Conservation (phyloP, 2,329 filamentous ascomycete species). For the Ceratocystis papillata region DNA sequence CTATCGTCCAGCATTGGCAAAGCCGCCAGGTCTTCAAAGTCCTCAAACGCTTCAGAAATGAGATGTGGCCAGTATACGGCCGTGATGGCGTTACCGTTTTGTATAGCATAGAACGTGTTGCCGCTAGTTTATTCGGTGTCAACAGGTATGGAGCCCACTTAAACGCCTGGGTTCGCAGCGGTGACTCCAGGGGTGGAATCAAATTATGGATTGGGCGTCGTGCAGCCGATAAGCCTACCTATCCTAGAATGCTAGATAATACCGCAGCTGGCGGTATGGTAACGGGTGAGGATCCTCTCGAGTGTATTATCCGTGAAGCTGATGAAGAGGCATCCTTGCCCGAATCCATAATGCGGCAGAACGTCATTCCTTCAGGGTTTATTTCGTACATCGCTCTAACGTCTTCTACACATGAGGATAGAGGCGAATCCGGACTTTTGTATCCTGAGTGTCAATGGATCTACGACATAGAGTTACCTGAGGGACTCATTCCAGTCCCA, state of each 20-base stretch:
- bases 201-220: constrained; percentile 78
- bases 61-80: constrained; percentile 68
- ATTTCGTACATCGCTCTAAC: constrained; percentile 81
- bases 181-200: constrained; percentile 42
- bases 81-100: constrained; percentile 48
- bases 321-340: constrained; percentile 80
- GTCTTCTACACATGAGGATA: constrained; percentile 33
- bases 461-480: constrained; percentile 72
- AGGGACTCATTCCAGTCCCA: constrained; percentile 58
- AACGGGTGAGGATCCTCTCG: constrained; percentile 67
- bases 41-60: constrained; percentile 67
- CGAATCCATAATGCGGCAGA: constrained; percentile 53
- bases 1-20: constrained; percentile 57
- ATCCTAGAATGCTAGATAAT: constrained; percentile 87
- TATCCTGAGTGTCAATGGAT: constrained; percentile 89
- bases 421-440: constrained; percentile 51
- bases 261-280: constrained; percentile 73
- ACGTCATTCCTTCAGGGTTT: constrained; percentile 51
- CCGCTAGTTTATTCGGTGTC: constrained; percentile 61
- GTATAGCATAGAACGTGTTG: constrained; percentile 67
- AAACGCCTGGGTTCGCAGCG: constrained; percentile 52
- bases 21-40: constrained; percentile 61
- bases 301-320: constrained; percentile 73
- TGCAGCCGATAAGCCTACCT: constrained; percentile 69
- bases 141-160: constrained; percentile 74